Evolutionary conservation across 768 basidiomycete genomes (phyloP).

Genomic region (Termitomyces sp.): DNA sequence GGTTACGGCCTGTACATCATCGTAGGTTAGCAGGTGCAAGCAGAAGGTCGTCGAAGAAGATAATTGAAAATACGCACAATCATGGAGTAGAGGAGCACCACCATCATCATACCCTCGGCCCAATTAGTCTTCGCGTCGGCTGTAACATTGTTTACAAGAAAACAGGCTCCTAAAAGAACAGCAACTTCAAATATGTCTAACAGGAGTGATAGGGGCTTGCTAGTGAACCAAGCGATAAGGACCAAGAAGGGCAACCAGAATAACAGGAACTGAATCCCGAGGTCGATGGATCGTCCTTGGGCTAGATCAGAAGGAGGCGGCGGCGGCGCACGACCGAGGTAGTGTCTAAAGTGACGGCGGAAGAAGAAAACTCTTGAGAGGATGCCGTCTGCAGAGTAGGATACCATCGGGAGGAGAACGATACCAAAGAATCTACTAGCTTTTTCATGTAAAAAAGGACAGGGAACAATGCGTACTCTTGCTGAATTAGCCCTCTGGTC

Average conservation of each 20-base stretch:
- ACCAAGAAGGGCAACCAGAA: conserved; percentile 76
- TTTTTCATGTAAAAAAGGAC: neutral
- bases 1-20: conserved; percentile 16
- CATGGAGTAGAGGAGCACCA: conserved; percentile 65
- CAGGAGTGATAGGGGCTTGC: conserved; percentile 54
- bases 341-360: conserved; percentile 33
- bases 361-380: conserved; percentile 54
- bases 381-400: conserved; percentile 65
- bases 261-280: conserved; percentile 74
- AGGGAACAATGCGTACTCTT: conserved; percentile 36
- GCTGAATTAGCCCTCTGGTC: conserved; percentile 29
- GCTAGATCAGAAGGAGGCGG: conserved; percentile 49
- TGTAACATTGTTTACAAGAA: conserved; percentile 75
- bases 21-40: neutral
- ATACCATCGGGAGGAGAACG: conserved; percentile 64
- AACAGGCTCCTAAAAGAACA: conserved; percentile 60
- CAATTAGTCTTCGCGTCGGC: conserved; percentile 76
- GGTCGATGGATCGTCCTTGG: conserved; percentile 64
- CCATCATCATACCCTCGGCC: conserved; percentile 64
- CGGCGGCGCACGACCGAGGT: conserved; percentile 29
- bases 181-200: conserved; percentile 71
- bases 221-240: conserved; percentile 60
- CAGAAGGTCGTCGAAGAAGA: neutral
- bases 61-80: conserved; percentile 31
- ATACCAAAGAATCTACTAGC: conserved; percentile 66